A percentile compares a stretch with the other conserved stretches of the same genome.
phyloP scores from a whole-genome alignment of 306 rosid genomes.

The Potentilla sterilis region DNA sequence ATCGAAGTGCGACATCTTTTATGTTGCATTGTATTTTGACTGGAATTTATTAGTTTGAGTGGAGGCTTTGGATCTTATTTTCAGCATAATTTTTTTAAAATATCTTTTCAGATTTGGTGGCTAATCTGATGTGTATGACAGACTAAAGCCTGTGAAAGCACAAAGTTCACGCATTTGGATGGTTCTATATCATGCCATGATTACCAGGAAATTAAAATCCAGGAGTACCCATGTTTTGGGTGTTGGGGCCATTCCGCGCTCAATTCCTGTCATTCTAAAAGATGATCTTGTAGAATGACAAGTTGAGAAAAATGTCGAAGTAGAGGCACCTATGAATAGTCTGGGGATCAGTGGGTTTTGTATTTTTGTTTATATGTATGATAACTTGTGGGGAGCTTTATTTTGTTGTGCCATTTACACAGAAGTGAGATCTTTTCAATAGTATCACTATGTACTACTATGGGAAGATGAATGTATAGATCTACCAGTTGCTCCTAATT shows the following conservation, averaged over 20 bases:
- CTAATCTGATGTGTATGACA: conserved; percentile 36
- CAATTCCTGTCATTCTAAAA: conserved; percentile 76
- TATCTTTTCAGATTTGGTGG: conserved; percentile 11
- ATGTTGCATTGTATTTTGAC: no score
- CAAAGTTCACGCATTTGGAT: conserved; percentile 63
- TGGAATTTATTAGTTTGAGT: no score
- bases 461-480: background rate
- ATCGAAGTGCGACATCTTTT: no score
- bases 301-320: conserved; percentile 76
- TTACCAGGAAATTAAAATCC: conserved; percentile 94
- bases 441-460: background rate
- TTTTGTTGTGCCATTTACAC: background rate
- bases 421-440: background rate
- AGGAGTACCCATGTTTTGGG: conserved; percentile 81
- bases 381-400: background rate
- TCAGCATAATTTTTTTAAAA: background rate
- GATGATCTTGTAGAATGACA: conserved; percentile 98
- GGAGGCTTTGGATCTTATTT: background rate
- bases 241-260: conserved; percentile 95
- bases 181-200: conserved; percentile 84
- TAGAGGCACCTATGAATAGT: conserved; percentile 10
- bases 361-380: background rate
- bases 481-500: background rate
- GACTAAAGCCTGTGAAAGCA: conserved; percentile 74
- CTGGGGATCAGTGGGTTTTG: background rate